Percentiles rank a stretch among this genome's conserved stretches.
phyloP scores from a whole-genome alignment of 768 basidiomycete species.

The Boletellus ananiceps region DNA sequence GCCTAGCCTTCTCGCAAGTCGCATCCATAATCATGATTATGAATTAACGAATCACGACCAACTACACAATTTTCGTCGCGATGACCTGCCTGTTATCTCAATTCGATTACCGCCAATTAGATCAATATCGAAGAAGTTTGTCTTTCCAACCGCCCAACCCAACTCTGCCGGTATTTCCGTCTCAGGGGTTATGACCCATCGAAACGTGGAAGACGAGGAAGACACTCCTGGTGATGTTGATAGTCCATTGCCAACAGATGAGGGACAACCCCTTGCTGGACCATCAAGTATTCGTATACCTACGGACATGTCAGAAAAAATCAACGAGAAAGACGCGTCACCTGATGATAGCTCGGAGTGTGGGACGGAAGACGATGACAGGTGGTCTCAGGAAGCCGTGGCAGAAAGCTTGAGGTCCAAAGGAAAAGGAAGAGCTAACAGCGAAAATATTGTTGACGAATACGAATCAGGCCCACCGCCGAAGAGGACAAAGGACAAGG shows the following conservation, averaged over 20 bases:
- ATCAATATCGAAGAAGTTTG: conserved; percentile 49
- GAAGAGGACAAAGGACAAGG: conserved; percentile 16
- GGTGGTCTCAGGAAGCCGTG: conserved; percentile 17
- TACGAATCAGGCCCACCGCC: conserved; percentile 8
- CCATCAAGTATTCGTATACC: neutral
- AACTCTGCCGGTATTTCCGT: neutral
- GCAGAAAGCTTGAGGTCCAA: conserved; percentile 19
- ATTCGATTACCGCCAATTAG: conserved; percentile 41
- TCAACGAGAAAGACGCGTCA: neutral
- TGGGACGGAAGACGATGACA: conserved; percentile 21
- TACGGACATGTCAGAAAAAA: neutral
- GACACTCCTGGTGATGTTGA: neutral
- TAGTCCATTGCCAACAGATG: neutral
- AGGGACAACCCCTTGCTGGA: conserved; percentile 2
- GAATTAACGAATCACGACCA: conserved; percentile 3
- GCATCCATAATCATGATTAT: conserved; percentile 4
- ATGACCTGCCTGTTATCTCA: conserved; percentile 39
- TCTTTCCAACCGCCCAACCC: conserved; percentile 37
- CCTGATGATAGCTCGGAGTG: conserved; percentile 7
- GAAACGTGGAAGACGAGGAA: conserved; percentile 1
- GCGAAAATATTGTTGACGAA: conserved; percentile 13
- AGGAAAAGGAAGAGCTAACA: conserved; percentile 23
- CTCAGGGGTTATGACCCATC: neutral
- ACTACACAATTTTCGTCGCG: conserved; percentile 10
- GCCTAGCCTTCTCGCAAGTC: conserved; percentile 14